Base-by-base conservation (phyloP, 306 rosid species). In the Glycyrrhiza uralensis region DNA sequence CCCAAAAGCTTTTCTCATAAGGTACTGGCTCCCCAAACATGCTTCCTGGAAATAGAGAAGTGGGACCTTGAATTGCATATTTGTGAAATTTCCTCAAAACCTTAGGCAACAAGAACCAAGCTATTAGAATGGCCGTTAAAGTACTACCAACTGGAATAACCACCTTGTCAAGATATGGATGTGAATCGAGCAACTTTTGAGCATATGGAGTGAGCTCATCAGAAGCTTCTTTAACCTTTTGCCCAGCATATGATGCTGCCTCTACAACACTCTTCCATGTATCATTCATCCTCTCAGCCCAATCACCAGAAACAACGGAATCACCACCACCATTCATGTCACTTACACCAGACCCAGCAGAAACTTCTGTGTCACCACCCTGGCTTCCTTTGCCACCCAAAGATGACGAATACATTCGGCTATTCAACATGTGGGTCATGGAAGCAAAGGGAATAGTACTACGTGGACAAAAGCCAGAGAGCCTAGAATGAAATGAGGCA, bases 61-160 rank as follows among this genome's bases (percentile, higher is more conserved):
- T 60, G 2, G 92, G 84, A 65, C 90, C 79, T 84, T 79, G 88
- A 69, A 59, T 59, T 10, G 89, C 82, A 80, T 91, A 91, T 77
- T 65, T 86, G 82, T 94, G 92, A 80, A 89, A 76, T 58, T 88
- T 91, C 76, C 91, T 83, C 63, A 91, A 85, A 79, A 94, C 61
- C 81, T 63, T 81, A 74, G 97, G 98, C 97, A 94, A 83, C 81
- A 94, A 87, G 61, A 79, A 8, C 98, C 98, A 91, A 63, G 89
- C 98, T 79, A 91, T 45, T 9, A 94, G 15, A 13, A 95, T 85
- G 51, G 90, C 92, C 59, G 85, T 79, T 45, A 89, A 75, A 17
- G 93, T 85, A 54, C 52, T 55, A 79, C 91, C 80, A 67, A 85
- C 92, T 1, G 95, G 96, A 85, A 85, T 82, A 52, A 87, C 49